Evolutionary conservation across 164 flowering plant genomes (phyloP).

Genomic region (Magnolia changhungtana): DNA sequence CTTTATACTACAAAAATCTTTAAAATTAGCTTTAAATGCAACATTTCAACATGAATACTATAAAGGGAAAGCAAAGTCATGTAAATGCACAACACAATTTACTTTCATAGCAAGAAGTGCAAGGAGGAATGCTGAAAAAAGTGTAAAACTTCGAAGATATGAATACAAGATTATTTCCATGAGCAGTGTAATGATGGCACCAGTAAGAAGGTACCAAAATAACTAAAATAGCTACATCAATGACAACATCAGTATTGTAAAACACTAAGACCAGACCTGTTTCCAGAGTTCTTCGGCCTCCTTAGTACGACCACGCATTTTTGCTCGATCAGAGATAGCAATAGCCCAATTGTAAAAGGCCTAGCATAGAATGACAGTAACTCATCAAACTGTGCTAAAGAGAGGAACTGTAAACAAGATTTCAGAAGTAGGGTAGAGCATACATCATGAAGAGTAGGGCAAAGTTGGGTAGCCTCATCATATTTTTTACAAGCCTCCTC

Average conservation of each 20-base stretch:
- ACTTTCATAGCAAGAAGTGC: neutral
- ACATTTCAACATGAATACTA: neutral
- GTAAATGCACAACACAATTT: neutral
- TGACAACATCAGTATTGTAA: neutral
- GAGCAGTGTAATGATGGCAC: neutral
- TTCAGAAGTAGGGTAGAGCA: constrained; percentile 16
- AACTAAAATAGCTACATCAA: neutral
- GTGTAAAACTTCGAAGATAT: neutral
- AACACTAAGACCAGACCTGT: constrained; percentile 48
- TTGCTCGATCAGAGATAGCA: constrained; percentile 97
- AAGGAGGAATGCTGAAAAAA: neutral
- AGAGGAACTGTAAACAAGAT: neutral
- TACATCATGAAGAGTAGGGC: constrained; percentile 98
- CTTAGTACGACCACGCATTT: constrained; percentile 98
- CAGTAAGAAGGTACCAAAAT: neutral
- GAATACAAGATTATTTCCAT: neutral
- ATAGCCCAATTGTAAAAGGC: constrained; percentile 99
- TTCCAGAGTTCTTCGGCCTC: constrained; percentile 99
- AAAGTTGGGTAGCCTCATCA: constrained; percentile 86
- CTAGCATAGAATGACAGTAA: constrained; percentile 30
- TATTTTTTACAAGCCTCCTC: constrained; percentile 99
- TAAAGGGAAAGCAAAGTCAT: neutral
- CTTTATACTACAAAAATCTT: too few relatives aligned
- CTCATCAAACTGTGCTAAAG: neutral
- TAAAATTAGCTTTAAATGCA: too few relatives aligned